These are phyloP conservation scores for Beauveria pseudobassiana DNA, from an alignment of 2,329 filamentous ascomycete species.

Conservation along the genomic window DNA sequence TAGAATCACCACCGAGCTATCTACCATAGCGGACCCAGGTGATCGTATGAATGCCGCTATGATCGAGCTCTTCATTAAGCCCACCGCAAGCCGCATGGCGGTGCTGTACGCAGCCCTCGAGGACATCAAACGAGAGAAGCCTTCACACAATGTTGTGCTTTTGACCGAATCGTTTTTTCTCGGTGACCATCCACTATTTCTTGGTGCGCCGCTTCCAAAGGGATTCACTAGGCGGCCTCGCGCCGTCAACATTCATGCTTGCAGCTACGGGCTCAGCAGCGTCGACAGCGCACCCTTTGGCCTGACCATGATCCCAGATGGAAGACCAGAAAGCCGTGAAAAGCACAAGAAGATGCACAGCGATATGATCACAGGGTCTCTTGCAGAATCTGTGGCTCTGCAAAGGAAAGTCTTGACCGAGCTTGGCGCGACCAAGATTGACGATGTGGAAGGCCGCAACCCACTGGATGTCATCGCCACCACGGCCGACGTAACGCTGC, in stretches of 20 bases:
- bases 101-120: constrained; percentile 22
- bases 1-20: neutral
- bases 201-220: constrained; percentile 30
- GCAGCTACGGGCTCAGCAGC: constrained; percentile 29
- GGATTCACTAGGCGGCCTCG: constrained; percentile 28
- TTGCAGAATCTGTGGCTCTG: neutral
- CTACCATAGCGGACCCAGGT: constrained; percentile 15
- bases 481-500: constrained; percentile 26
- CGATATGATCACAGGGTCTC: neutral
- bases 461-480: constrained; percentile 18
- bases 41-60: neutral
- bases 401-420: neutral
- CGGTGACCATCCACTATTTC: constrained; percentile 29
- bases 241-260: constrained; percentile 31
- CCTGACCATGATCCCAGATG: constrained; percentile 30
- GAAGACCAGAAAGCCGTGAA: constrained; percentile 26
- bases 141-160: constrained; percentile 32
- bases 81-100: constrained; percentile 22
- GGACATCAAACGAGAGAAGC: constrained; percentile 23
- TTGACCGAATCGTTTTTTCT: constrained; percentile 33
- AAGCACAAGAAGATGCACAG: constrained; percentile 22
- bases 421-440: constrained; percentile 12
- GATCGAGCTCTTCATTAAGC: constrained; percentile 24
- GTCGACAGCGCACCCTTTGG: constrained; percentile 32
- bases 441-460: constrained; percentile 24